Evolutionary conservation across 2,329 filamentous ascomycete genomes (phyloP), one percentile per base, ranked within the genome.

Genomic region (Coccinonectria pachysandricola): DNA sequence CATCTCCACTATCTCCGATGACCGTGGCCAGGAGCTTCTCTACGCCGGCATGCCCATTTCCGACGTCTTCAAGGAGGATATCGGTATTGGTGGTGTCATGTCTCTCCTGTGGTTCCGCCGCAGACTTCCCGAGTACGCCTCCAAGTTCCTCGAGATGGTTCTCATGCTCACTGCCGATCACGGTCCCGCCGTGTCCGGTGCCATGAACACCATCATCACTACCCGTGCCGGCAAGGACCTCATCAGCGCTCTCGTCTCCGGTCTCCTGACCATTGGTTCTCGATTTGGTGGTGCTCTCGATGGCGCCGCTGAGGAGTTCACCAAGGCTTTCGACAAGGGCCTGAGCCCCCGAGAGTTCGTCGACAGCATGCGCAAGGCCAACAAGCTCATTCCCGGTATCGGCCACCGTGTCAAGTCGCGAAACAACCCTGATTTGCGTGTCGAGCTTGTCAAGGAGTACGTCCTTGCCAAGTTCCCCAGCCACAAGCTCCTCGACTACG

Each of bases 201-300:
- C 91, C 60, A 98, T 98, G 91, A 98, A 98, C 79, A 98, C 91
- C 58, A 98, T 98, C 60, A 96, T 98, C 59, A 98, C 91, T 39
- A 98, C 91, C 34, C 84, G 91, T 82, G 91, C 91, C 39, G 91
- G 91, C 60, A 98, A 98, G 74, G 91, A 98, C 57, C 68, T 98
- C 46, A 96, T 98, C 68, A 87, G 79, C 50, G 82, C 91, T 24
- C 74, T 98, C 39, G 91, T 98, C 31, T 83, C 83, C 49, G 91
- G 91, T 85, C 82, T 98, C 28, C 69, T 98, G 55, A 98, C 91
- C 49, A 98, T 98, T 51, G 91, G 91, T 53, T 95, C 88, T 33
- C 82, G 91, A 39, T 98, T 98, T 60, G 91, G 91, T 75, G 91
- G 91, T 78, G 91, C 91, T 41, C 79, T 96, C 40, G 91, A 98